A percentile compares a stretch with the other conserved stretches of the same genome.
Conservation (phyloP, 129 eudicot genomes). For the Sambucus nigra region DNA sequence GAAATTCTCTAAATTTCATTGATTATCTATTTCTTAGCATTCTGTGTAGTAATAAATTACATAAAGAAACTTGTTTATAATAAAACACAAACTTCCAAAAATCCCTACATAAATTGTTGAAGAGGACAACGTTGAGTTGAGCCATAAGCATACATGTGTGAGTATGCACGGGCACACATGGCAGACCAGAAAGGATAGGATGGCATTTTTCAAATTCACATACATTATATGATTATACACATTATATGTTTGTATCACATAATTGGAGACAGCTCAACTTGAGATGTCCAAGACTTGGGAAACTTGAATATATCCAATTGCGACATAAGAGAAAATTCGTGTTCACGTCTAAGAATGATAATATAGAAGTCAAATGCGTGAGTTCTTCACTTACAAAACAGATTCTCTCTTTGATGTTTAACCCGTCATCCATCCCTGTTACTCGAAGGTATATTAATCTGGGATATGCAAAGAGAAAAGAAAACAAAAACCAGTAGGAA, state of each 20-base stretch:
- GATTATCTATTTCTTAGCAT: not conserved
- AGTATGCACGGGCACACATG: not conserved
- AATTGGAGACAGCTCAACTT: not conserved
- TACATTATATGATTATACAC: not conserved
- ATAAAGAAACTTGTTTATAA: not conserved
- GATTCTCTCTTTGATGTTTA: conserved; percentile 71
- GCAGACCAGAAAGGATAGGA: not conserved
- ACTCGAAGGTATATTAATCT: conserved; percentile 84
- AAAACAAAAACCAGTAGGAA: not conserved
- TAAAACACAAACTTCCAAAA: not conserved
- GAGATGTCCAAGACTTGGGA: not conserved
- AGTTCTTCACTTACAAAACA: conserved; percentile 50
- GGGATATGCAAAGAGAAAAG: conserved; percentile 6
- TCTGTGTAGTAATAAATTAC: not conserved
- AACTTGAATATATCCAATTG: not conserved
- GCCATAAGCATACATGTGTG: not conserved
- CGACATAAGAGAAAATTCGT: not conserved
- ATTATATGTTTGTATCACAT: not conserved
- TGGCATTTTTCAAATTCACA: not conserved
- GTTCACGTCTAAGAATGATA: not conserved
- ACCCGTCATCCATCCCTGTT: conserved; percentile 94
- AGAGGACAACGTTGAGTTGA: not conserved
- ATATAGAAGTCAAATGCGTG: not conserved
- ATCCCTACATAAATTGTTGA: not conserved
- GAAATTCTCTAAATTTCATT: not conserved